phyloP scores from a whole-genome alignment of 257 asterid genomes.

The Solanum lycopersicoides region DNA sequence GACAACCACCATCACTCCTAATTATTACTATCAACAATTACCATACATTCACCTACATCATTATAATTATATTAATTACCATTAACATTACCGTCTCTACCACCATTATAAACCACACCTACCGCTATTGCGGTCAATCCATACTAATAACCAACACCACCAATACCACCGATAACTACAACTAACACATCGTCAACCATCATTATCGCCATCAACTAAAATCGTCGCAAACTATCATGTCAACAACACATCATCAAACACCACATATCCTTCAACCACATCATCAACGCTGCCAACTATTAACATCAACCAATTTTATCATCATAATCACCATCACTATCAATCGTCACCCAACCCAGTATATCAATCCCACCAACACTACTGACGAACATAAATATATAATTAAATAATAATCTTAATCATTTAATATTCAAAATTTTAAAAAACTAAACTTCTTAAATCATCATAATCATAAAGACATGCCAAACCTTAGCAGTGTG shows the following conservation, averaged over 20 bases:
- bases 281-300: background rate
- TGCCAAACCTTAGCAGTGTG: background rate
- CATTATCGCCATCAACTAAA: background rate
- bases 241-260: background rate
- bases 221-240: background rate
- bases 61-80: background rate
- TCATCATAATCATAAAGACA: background rate
- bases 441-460: background rate
- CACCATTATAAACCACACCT: background rate
- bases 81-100: background rate
- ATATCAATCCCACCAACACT: background rate
- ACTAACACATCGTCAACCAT: background rate
- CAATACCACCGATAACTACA: fast-evolving
- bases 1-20: background rate
- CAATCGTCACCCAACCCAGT: too few species aligned
- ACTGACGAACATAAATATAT: background rate
- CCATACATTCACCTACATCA: background rate
- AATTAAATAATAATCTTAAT: too few species aligned
- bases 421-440: too few species aligned
- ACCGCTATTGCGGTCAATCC: background rate
- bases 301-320: background rate
- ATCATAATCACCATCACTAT: background rate
- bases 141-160: background rate
- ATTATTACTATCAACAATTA: fast-evolving
- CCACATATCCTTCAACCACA: background rate